Evolutionary conservation across 2,329 filamentous ascomycete genomes (phyloP).

Genomic region (Neospermospora avenae): DNA sequence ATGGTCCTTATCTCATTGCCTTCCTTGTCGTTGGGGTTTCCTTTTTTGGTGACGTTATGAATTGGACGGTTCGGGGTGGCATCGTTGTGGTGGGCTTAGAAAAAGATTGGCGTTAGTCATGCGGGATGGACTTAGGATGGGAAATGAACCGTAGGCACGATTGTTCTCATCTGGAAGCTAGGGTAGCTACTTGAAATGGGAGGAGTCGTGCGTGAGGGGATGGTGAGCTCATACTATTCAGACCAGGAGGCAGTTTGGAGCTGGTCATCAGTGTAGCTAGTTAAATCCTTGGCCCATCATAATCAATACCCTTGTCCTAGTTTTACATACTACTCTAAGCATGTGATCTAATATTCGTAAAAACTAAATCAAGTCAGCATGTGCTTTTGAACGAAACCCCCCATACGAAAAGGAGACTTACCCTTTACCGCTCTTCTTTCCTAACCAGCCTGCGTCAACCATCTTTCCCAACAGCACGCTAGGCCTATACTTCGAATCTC

Average conservation of each 20-base stretch:
- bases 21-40: background rate
- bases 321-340: background rate
- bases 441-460: constrained; percentile 96
- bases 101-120: background rate
- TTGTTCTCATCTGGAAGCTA: too few species aligned
- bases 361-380: constrained; percentile 29
- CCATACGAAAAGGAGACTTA: constrained; percentile 18
- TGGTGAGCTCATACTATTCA: too few species aligned
- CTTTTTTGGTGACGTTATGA: background rate
- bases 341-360: constrained; percentile 33
- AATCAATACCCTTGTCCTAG: background rate
- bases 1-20: background rate
- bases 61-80: background rate
- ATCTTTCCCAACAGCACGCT: constrained; percentile 86
- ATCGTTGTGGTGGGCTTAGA: background rate
- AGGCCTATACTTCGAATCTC: constrained; percentile 93
- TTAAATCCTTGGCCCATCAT: background rate
- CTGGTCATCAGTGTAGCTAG: background rate
- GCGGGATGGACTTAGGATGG: background rate
- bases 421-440: constrained; percentile 95
- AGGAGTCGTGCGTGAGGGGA: too few species aligned
- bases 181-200: too few species aligned
- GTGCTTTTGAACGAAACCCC: background rate
- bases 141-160: too few species aligned
- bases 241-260: too few species aligned